Evolutionary conservation across 106 monocot species (phyloP), one percentile per base, ranked within the genome.

Genomic region (Allium fistulosum): DNA sequence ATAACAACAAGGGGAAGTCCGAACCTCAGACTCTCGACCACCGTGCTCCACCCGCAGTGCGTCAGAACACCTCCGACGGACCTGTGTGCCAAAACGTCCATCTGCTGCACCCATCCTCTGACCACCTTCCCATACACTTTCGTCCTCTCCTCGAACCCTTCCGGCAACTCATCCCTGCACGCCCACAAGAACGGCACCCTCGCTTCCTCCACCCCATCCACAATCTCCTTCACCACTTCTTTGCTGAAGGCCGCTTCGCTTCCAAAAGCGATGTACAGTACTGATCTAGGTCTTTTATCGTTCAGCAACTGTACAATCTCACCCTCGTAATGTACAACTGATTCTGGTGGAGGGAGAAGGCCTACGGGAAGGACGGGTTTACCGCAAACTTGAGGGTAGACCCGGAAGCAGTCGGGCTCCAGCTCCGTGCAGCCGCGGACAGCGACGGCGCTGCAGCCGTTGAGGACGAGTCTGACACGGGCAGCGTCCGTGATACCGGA

Each of bases 311-410:
- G 28, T 3, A 2, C 28, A 28, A 46, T 53, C 0, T 12, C 49
- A 2, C 2, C 22, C 10, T 10, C 16, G 17, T 10, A 7, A 6
- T 7, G 22, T 8, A 11, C 11, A 10, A 27, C 26, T 4, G n/a
- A 11, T 11, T 4, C 1, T 2, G 52, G 8, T 27, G 59, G 67
- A 26, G 26, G 67, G 6, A 75, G 67, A 7, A 75, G 57, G 12
- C 74, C 74, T 0, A 75, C 74, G 12, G 74, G 67, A 22, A 75
- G 7, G 4, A 59, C 7, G 3, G 67, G 67, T 45, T 75, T 67
- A 9, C n/a, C 18, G 26, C 26, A 58, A 8, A 74, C 6, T 26
- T 49, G 17, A 0, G 8, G 48, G 4, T 67, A 59, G 9, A 75
- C 27, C 14, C 48, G 16, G 3, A 75, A 11, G 50, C 50, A 67